phyloP scores from a whole-genome alignment of 192 early-diverging fungal genomes.

The Linnemannia zychae region DNA sequence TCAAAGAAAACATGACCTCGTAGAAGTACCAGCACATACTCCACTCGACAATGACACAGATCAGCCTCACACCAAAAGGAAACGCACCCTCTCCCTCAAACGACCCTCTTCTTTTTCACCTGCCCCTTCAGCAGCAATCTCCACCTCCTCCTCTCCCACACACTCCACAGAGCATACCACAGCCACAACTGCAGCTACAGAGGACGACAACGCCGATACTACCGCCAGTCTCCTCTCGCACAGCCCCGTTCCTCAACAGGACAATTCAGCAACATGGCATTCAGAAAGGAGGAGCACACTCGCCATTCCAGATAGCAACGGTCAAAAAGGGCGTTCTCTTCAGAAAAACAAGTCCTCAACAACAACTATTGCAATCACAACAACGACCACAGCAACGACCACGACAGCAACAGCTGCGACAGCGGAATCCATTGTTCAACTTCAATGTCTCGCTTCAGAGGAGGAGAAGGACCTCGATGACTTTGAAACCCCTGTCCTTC shows the following conservation, averaged over 20 bases:
- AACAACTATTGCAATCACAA: not conserved
- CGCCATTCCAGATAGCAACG: conserved; percentile 13
- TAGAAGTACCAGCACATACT: not conserved
- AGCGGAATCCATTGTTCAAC: not conserved
- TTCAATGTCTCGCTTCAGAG: conserved; percentile 4
- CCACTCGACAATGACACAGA: not conserved
- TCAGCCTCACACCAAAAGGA: conserved; percentile 16
- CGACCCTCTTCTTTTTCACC: conserved; percentile 14
- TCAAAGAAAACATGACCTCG: conserved; percentile 21
- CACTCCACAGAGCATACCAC: conserved; percentile 3
- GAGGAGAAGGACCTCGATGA: not conserved
- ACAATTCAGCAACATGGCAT: conserved; percentile 1
- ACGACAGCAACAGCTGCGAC: not conserved
- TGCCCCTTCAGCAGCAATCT: not conserved
- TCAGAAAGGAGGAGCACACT: not conserved
- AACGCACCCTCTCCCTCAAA: conserved; percentile 27
- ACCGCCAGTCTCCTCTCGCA: not conserved
- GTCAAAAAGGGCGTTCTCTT: conserved; percentile 23
- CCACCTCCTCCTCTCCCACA: not conserved
- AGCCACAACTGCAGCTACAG: not conserved
- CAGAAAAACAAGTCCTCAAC: conserved; percentile 1
- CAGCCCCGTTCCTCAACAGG: not conserved
- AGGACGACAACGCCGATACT: not conserved
- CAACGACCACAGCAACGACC: not conserved
- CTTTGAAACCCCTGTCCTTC: not conserved